Conservation (phyloP, 2,329 filamentous ascomycete genomes). For the Venturia oleaginea region DNA sequence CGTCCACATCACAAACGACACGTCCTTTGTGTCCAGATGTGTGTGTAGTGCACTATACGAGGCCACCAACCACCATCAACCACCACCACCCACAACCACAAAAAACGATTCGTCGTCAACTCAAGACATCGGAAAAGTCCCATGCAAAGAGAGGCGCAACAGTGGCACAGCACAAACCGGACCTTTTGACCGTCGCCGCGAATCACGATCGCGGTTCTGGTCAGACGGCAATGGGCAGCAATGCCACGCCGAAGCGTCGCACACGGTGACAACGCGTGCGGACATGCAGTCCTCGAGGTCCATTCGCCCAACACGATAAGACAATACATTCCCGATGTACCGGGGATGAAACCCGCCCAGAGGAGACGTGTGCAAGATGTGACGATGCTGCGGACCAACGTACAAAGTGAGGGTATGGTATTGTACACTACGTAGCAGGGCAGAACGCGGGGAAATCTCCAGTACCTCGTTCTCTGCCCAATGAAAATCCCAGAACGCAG, state of each 20-base stretch:
- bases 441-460: neutral
- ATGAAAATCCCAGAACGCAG: neutral
- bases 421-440: constrained; percentile 6
- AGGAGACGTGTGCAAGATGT: neutral
- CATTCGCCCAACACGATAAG: neutral
- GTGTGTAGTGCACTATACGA: neutral
- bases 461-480: neutral
- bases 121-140: neutral
- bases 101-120: neutral
- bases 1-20: neutral
- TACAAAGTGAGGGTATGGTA: constrained; percentile 1
- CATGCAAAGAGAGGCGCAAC: neutral
- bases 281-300: neutral
- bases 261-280: neutral
- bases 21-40: no score
- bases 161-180: neutral
- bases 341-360: neutral
- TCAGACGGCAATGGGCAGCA: neutral
- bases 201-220: neutral
- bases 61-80: neutral
- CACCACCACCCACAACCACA: neutral
- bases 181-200: neutral
- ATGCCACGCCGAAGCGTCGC: neutral
- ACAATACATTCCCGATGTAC: neutral
- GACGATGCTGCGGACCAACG: neutral